Percentiles rank a stretch among this genome's conserved stretches.
Conservation (phyloP, 305 asterid genomes). For the Striga hermonthica region DNA sequence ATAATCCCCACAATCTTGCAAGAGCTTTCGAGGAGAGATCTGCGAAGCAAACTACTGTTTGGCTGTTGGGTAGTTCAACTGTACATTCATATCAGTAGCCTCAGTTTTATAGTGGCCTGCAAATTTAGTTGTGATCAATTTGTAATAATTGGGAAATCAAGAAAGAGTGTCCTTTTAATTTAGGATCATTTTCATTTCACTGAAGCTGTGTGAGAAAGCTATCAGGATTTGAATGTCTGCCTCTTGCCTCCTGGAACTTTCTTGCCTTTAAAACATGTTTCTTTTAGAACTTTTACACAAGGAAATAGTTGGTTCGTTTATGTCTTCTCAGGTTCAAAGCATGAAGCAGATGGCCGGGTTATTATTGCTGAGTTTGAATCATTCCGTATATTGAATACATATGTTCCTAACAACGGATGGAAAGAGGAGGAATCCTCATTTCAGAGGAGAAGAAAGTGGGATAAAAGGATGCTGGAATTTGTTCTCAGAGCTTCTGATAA, state of each 20-base stretch:
- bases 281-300: slow-evolving; percentile 19
- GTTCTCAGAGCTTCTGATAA: slow-evolving; percentile 62
- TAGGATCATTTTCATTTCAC: too few species aligned
- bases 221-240: too few species aligned
- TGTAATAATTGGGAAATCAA: too few species aligned
- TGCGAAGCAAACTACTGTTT: too few species aligned
- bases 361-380: slow-evolving; percentile 88
- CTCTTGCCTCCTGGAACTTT: slow-evolving; percentile 3
- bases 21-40: too few species aligned
- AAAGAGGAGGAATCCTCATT: slow-evolving; percentile 89
- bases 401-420: slow-evolving; percentile 96
- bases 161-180: too few species aligned
- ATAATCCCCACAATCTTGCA: too few species aligned
- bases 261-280: background rate
- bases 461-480: slow-evolving; percentile 82
- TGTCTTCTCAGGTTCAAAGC: slow-evolving; percentile 61
- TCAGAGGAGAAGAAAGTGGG: slow-evolving; percentile 98
- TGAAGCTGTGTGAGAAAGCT: too few species aligned
- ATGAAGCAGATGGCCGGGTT: slow-evolving; percentile 91
- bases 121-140: too few species aligned
- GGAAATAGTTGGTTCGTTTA: slow-evolving; percentile 18
- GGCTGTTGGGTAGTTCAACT: too few species aligned
- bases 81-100: too few species aligned
- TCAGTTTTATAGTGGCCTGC: too few species aligned
- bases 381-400: slow-evolving; percentile 69